These are phyloP conservation scores for Triangularia setosa DNA, from an alignment of 2,329 filamentous ascomycete genomes.

Conservation along the genomic window DNA sequence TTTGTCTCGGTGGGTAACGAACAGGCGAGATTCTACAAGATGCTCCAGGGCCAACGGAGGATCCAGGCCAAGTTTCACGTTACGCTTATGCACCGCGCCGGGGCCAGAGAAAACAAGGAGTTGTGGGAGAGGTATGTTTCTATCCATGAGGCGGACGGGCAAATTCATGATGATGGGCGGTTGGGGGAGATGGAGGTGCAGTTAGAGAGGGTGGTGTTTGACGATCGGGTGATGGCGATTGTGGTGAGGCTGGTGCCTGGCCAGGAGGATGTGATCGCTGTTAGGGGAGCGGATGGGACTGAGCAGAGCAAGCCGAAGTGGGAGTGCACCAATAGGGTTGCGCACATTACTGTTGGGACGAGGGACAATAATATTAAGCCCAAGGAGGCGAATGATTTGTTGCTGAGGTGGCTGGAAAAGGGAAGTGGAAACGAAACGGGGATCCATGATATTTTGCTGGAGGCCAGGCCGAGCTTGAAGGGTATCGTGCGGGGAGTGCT, in stretches of 20 bases:
- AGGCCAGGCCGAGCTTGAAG: constrained; percentile 45
- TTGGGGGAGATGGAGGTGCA: constrained; percentile 63
- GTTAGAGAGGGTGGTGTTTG: constrained; percentile 73
- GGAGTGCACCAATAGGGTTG: constrained; percentile 71
- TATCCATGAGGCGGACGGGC: constrained; percentile 49
- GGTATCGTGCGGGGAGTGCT: constrained; percentile 48
- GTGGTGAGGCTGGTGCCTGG: constrained; percentile 67
- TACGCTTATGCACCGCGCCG: constrained; percentile 81
- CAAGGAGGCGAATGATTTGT: constrained; percentile 85
- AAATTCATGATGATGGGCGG: constrained; percentile 39
- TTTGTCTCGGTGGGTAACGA: constrained; percentile 57
- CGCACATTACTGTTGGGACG: constrained; percentile 90
- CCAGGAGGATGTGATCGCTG: constrained; percentile 24
- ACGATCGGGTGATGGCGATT: constrained; percentile 85
- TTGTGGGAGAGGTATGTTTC: constrained; percentile 71
- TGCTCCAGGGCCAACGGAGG: constrained; percentile 68
- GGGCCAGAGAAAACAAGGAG: constrained; percentile 55
- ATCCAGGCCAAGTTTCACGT: constrained; percentile 88
- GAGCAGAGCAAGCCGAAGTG: constrained; percentile 37
- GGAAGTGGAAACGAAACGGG: constrained; percentile 42
- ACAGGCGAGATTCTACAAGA: constrained; percentile 66
- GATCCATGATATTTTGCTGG: constrained; percentile 48
- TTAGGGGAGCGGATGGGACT: not conserved
- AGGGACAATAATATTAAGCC: constrained; percentile 72
- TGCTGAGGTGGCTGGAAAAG: constrained; percentile 67